Evolutionary conservation across 345 rosid genomes (phyloP), one percentile per base, ranked within the genome.

Genomic region (Rhizophora mangle): DNA sequence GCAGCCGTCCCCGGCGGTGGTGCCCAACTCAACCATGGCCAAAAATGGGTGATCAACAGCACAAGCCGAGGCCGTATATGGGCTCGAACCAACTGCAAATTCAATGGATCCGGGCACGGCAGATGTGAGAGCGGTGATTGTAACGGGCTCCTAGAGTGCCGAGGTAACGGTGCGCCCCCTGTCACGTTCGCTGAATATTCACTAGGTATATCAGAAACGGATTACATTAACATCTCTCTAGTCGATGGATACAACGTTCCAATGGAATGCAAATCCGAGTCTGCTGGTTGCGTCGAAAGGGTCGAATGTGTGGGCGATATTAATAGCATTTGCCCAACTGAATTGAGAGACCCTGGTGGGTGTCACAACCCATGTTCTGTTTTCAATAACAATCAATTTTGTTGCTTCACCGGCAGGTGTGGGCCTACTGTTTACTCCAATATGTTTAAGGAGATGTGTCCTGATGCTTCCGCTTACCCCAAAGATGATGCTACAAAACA

Each of bases 1-100:
- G 60, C 64, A 1, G 72, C 72, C 20, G 3, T 21, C 5, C 72
- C 72, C 15, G 72, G 77, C 11, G 67, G 73, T 0, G 72, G 77
- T 29, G 49, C 30, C 47, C 64, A 36, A 9, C 68, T 74, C 0
- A 24, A 36, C 18, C 30, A 15, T 0, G 61, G 71, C 3, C 62
- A 66, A 51, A 22, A 55, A 1, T 73, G 76, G 71, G 0, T 2
- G 13, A 0, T 65, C 65, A 63, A 29, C 60, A 31, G 34, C 51
- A 62, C 61, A 52, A 1, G 22, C 27, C 16, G 0, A 43, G 59
- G 59, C 30, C 59, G 2, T 16, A 8, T 55, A 22, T 55, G 30
- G 29, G 59, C 29, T n/a, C 59, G 18, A 55, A 55, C 18, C 59
- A 13, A 13, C 16, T 55, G 59, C 59, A 55, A 9, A 22, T 55